A percentile compares a stretch with the other conserved stretches of the same genome.
Conservation (phyloP, 108 stramenopile species). For the Cyclotella baltica region DNA sequence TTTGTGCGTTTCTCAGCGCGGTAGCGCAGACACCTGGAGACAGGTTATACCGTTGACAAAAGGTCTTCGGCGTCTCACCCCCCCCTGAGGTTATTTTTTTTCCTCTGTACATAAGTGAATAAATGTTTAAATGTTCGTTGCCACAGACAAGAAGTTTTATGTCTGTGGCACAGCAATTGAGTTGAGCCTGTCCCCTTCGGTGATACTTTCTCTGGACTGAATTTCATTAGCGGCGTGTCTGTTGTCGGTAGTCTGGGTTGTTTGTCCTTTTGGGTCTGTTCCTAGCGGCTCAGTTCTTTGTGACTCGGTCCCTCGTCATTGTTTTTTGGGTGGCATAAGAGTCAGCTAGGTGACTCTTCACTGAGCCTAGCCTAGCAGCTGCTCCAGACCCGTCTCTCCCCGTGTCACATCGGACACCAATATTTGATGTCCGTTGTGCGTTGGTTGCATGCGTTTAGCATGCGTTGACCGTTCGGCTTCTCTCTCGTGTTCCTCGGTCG, state of each 20-base stretch:
- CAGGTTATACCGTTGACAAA: neutral
- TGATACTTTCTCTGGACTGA: no score
- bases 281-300: neutral
- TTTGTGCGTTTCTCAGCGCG: neutral
- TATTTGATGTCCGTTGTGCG: no score
- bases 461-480: no score
- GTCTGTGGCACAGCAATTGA: no score
- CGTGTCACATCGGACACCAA: no score
- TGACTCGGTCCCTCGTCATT: constrained; percentile 1
- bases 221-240: no score
- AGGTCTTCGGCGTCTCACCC: neutral
- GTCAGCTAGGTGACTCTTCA: no score
- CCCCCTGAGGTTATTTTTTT: neutral
- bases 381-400: no score
- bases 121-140: neutral
- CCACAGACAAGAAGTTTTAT: neutral
- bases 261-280: neutral
- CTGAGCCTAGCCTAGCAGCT: no score
- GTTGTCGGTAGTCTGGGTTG: neutral
- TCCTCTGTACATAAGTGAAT: neutral
- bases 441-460: no score
- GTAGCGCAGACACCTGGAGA: neutral
- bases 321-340: constrained; percentile 14
- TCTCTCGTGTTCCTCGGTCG: no score
- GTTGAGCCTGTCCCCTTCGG: no score